A percentile compares a stretch with the other conserved stretches of the same genome.
Conservation (phyloP, 192 early-diverging fungal genomes). For the Tieghemiomyces parasiticus region DNA sequence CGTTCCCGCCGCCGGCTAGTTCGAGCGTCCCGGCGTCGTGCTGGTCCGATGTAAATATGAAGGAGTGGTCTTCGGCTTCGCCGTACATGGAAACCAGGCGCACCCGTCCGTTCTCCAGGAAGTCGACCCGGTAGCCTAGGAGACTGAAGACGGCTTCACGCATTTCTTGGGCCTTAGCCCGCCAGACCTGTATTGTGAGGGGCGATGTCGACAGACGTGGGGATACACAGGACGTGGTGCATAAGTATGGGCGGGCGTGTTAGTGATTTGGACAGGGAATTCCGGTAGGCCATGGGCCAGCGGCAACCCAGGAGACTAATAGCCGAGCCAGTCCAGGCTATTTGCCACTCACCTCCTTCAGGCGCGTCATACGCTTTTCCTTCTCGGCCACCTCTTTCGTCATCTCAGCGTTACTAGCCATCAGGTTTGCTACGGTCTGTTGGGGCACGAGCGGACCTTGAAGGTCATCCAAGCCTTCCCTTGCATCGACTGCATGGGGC, state of each 20-base stretch:
- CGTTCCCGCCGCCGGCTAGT: slow-evolving; percentile 49
- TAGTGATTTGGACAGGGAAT: too few relatives aligned
- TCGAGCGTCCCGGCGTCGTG: slow-evolving; percentile 51
- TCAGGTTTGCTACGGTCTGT: slow-evolving; percentile 36
- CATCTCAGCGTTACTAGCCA: slow-evolving; percentile 38
- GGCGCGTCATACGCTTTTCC: slow-evolving; percentile 46
- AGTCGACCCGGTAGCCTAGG: slow-evolving; percentile 54
- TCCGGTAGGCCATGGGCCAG: too few relatives aligned
- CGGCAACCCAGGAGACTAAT: too few relatives aligned
- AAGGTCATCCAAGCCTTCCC: slow-evolving; percentile 8
- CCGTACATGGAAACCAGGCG: slow-evolving; percentile 59
- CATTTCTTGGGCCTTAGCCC: slow-evolving; percentile 51
- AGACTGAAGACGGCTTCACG: slow-evolving; percentile 54
- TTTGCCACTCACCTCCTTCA: slow-evolving; percentile 43
- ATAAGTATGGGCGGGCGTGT: too few relatives aligned
- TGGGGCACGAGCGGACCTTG: slow-evolving; percentile 26
- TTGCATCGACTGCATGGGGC: too few relatives aligned
- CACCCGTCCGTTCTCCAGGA: slow-evolving; percentile 53
- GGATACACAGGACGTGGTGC: not conserved
- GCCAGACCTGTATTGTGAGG: slow-evolving; percentile 41
- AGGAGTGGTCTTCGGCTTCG: slow-evolving; percentile 39
- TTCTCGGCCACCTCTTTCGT: slow-evolving; percentile 36
- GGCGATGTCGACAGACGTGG: not conserved
- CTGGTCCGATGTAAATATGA: slow-evolving; percentile 47
- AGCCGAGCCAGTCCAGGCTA: too few relatives aligned